Percentiles rank a stretch among this genome's conserved stretches.
Conservation (phyloP, 495 filamentous ascomycete species). For the Penicillium canescens region DNA sequence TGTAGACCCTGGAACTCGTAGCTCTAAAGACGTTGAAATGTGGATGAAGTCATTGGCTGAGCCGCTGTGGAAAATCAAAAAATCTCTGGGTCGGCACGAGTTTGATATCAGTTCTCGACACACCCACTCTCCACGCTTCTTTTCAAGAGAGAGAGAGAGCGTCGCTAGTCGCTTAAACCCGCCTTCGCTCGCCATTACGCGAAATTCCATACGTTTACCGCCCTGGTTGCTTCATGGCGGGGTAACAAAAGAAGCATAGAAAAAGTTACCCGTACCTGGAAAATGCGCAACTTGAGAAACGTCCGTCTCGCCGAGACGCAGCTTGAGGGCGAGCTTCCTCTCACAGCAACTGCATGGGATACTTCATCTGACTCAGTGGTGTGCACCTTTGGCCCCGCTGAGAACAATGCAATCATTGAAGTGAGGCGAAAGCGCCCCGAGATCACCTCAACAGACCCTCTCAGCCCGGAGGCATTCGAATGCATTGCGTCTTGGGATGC, state of each 20-base stretch:
- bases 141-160: background rate
- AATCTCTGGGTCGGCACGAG: slow-evolving; percentile 40
- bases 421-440: slow-evolving; percentile 51
- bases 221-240: slow-evolving; percentile 38
- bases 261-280: slow-evolving; percentile 25
- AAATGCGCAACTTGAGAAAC: slow-evolving; percentile 80
- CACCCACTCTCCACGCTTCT: slow-evolving; percentile 12
- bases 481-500: slow-evolving; percentile 86
- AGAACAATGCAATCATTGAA: slow-evolving; percentile 62
- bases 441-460: slow-evolving; percentile 33
- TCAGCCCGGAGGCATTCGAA: slow-evolving; percentile 40
- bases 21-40: slow-evolving; percentile 35
- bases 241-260: slow-evolving; percentile 32
- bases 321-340: slow-evolving; percentile 51
- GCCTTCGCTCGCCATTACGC: slow-evolving; percentile 3
- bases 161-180: slow-evolving; percentile 5
- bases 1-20: slow-evolving; percentile 20
- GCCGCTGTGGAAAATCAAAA: slow-evolving; percentile 43
- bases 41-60: slow-evolving; percentile 55
- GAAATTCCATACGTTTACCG: slow-evolving; percentile 3
- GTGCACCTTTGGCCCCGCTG: slow-evolving; percentile 72
- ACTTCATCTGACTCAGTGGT: slow-evolving; percentile 67
- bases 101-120: slow-evolving; percentile 20
- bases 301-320: slow-evolving; percentile 62
- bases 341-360: slow-evolving; percentile 80